Evolutionary conservation across 768 basidiomycete species (phyloP).

Genomic region (Mycena amicta): DNA sequence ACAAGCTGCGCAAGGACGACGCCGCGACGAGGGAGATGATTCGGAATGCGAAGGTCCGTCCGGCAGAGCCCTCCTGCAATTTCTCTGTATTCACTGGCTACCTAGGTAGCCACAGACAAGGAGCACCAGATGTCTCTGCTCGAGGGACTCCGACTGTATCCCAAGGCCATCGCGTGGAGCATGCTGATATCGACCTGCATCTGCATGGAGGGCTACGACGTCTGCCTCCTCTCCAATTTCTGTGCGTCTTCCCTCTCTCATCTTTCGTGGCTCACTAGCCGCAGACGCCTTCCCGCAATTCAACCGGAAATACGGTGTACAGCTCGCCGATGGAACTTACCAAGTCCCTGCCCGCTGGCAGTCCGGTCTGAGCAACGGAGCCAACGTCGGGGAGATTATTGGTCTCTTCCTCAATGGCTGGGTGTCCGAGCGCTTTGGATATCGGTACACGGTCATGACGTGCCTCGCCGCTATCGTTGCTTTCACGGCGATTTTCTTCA

Average conservation of each 20-base stretch:
- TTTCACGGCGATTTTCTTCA: constrained; percentile 24
- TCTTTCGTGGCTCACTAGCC: background rate
- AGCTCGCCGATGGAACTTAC: constrained; percentile 18
- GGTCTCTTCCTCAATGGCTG: constrained; percentile 23
- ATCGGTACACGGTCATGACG: constrained; percentile 22
- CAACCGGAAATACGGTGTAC: constrained; percentile 22
- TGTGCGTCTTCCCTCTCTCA: constrained; percentile 10
- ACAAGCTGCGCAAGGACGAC: constrained; percentile 4
- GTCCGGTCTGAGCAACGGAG: constrained; percentile 20
- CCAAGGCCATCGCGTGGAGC: constrained; percentile 24
- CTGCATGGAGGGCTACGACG: constrained; percentile 27
- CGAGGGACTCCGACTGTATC: constrained; percentile 20
- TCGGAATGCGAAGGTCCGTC: constrained; percentile 20
- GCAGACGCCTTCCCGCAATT: constrained; percentile 26
- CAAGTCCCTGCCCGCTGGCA: constrained; percentile 25
- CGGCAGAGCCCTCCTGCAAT: background rate
- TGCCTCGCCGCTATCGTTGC: constrained; percentile 16
- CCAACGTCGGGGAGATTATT: constrained; percentile 25
- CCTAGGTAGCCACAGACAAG: constrained; percentile 18
- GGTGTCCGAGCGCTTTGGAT: constrained; percentile 23
- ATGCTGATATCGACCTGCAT: constrained; percentile 25
- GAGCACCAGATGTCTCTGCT: constrained; percentile 23
- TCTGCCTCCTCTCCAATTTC: constrained; percentile 23
- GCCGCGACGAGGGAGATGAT: constrained; percentile 14
- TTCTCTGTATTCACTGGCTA: background rate